Evolutionary conservation across 805 yeast species (phyloP).

Genomic region (Hanseniaspora hatyaiensis): DNA sequence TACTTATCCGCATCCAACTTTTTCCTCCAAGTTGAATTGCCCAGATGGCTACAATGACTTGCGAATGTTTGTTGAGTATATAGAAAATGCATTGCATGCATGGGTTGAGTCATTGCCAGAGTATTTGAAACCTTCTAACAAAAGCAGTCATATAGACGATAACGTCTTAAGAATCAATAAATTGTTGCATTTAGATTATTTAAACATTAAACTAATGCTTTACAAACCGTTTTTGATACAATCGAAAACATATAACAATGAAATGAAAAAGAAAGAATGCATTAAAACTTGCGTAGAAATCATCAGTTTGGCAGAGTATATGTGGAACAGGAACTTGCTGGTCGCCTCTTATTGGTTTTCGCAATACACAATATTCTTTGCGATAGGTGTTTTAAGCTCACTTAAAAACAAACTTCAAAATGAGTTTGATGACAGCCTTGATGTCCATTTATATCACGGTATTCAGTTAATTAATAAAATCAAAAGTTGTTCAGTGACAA

Average conservation of each 20-base stretch:
- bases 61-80: slow-evolving; percentile 23
- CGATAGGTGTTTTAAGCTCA: slow-evolving; percentile 75
- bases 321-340: slow-evolving; percentile 59
- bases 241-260: slow-evolving; percentile 44
- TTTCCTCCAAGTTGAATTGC: slow-evolving; percentile 8
- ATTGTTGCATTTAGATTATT: slow-evolving; percentile 55
- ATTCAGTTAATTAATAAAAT: slow-evolving; percentile 8
- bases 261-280: slow-evolving; percentile 68
- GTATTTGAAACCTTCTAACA: slow-evolving; percentile 45
- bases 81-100: slow-evolving; percentile 55
- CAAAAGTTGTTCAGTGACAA: slow-evolving; percentile 7
- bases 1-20: slow-evolving; percentile 19
- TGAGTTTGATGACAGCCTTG: slow-evolving; percentile 40
- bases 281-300: slow-evolving; percentile 74
- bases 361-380: slow-evolving; percentile 76
- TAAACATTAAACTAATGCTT: slow-evolving; percentile 67
- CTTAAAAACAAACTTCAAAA: slow-evolving; percentile 23
- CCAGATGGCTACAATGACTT: slow-evolving; percentile 35
- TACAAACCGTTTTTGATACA: slow-evolving; percentile 85
- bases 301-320: slow-evolving; percentile 65
- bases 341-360: slow-evolving; percentile 88
- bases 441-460: slow-evolving; percentile 22
- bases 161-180: slow-evolving; percentile 61
- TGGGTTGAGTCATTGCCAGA: slow-evolving; percentile 66
- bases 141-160: slow-evolving; percentile 40